Evolutionary conservation across 345 rosid genomes (phyloP).

Genomic region (Hibiscus mutabilis): DNA sequence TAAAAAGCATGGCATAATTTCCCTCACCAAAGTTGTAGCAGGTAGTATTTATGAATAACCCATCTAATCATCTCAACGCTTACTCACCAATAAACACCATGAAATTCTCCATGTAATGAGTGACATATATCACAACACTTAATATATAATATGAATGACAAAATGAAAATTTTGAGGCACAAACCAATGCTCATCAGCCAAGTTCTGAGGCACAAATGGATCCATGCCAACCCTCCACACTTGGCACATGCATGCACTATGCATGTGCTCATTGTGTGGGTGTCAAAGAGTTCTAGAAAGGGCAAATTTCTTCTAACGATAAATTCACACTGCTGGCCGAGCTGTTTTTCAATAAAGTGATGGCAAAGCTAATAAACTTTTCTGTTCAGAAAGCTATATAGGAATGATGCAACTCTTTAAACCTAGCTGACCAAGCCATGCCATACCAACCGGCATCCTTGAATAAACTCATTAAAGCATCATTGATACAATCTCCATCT

Average conservation of each 20-base stretch:
- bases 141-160: not conserved
- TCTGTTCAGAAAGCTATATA: not conserved
- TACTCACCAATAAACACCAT: not conserved
- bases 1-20: constrained; percentile 22
- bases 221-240: not conserved
- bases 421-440: not conserved
- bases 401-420: not conserved
- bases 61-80: not conserved
- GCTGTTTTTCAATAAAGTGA: not conserved
- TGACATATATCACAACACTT: not conserved
- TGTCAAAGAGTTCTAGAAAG: not conserved
- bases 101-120: not conserved
- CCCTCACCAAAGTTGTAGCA: not conserved
- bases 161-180: not conserved
- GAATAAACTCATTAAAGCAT: not conserved
- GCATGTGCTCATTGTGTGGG: not conserved
- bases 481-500: not conserved
- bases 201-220: not conserved
- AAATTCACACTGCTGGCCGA: not conserved
- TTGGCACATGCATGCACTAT: constrained; percentile 5
- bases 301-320: not conserved
- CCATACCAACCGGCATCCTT: not conserved
- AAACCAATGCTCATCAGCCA: not conserved
- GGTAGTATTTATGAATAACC: too few species aligned
- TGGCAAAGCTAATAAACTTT: not conserved